Base-by-base conservation (phyloP, 2,329 filamentous ascomycete genomes). In the Pseudopithomyces maydicus region DNA sequence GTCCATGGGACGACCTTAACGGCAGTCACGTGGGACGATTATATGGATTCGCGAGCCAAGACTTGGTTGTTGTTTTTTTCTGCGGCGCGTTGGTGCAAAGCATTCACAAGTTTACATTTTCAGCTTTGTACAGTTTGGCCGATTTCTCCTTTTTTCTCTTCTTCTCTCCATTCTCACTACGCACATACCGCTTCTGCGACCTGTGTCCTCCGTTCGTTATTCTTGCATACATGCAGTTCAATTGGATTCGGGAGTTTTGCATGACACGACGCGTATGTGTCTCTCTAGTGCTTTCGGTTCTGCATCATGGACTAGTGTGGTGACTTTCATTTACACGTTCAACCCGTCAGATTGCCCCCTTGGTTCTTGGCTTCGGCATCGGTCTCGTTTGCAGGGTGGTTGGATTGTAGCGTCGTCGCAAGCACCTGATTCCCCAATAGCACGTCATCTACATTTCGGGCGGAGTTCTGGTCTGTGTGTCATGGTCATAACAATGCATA, bases 401-500 rank as follows among this genome's bases (percentile, higher is more conserved):
- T 41, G 17, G 41, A 39, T 51, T 39, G 23, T 36, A 49, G 45
- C 39, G 41, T 55, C 46, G 29, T 51, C 17, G 39, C 26, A 50
- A 44, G 45, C 44, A 50, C 46, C 35, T 55, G 54, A 55, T 51
- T 55, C 47, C 52, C 43, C 44, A 35, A 50, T 49, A 23, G 19
- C 46, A 50, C 23, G 39, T 15, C 3, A 15, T 41, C 33, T 29
- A 46, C 35, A 32, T 47, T 47, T 54, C 15, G 17, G 23, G 26
- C n/a, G 41, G 38, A 38, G 26, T 45, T 36, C 36, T 53, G 17
- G 17, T 33, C 50, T 55, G 47, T 22, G 26, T 23, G 46, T 49
- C 33, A 39, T 41, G 23, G 17, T 20, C 26, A 35, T 29, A 23
- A 51, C n/a, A 19, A 17, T 55, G 54, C 54, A 55, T 55, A 51